phyloP scores from a whole-genome alignment of 352 stramenopile genomes.

The Plasmopara halstedii region DNA sequence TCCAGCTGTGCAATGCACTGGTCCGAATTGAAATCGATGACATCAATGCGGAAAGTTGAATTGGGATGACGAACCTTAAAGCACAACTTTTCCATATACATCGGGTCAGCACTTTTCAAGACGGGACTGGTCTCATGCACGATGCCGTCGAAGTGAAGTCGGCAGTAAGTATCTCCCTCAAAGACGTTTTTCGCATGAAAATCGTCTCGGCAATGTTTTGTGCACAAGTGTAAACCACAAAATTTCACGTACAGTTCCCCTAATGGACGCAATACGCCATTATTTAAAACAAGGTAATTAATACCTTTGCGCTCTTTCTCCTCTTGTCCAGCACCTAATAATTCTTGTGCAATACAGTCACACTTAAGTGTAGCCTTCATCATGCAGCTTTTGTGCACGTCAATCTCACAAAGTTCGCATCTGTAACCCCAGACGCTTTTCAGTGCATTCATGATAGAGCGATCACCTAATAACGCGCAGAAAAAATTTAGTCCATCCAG shows the following conservation, averaged over 20 bases:
- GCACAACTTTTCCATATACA: slow-evolving; percentile 81
- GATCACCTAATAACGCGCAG: slow-evolving; percentile 34
- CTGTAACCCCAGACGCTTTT: slow-evolving; percentile 78
- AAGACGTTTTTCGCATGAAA: slow-evolving; percentile 84
- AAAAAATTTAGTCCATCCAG: neutral
- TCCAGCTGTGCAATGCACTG: slow-evolving; percentile 55
- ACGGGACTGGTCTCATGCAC: slow-evolving; percentile 78
- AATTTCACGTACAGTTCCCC: slow-evolving; percentile 73
- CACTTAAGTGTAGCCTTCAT: slow-evolving; percentile 81
- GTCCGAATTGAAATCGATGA: slow-evolving; percentile 82
- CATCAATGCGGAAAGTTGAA: slow-evolving; percentile 53
- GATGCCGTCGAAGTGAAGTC: slow-evolving; percentile 52
- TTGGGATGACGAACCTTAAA: slow-evolving; percentile 59
- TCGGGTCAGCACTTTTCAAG: slow-evolving; percentile 78
- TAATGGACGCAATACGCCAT: slow-evolving; percentile 25
- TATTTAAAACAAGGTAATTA: slow-evolving; percentile 43
- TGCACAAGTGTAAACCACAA: slow-evolving; percentile 72
- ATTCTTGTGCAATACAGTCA: slow-evolving; percentile 43
- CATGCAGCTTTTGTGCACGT: slow-evolving; percentile 82
- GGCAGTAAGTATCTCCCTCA: slow-evolving; percentile 81
- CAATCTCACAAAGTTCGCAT: slow-evolving; percentile 70
- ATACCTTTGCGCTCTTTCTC: slow-evolving; percentile 24
- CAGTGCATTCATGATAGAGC: slow-evolving; percentile 78
- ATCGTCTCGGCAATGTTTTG: slow-evolving; percentile 72
- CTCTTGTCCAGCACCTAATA: slow-evolving; percentile 13